A percentile compares a stretch with the other conserved stretches of the same genome.
Evolutionary conservation across 345 rosid species (phyloP).

Genomic region (Citrus cavaleriei): DNA sequence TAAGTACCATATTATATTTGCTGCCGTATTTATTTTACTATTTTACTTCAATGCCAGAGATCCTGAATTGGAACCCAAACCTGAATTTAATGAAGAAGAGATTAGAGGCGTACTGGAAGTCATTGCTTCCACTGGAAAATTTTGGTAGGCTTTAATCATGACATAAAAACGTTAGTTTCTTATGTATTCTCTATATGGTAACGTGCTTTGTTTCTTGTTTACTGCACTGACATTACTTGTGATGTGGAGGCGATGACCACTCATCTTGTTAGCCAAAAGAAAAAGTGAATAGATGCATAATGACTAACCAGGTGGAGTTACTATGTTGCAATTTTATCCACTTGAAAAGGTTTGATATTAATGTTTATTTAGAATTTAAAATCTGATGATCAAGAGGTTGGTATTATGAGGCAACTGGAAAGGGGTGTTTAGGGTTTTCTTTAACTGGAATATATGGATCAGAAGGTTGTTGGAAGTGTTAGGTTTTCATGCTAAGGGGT

Average conservation of each 20-base stretch:
- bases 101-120: slow-evolving; percentile 43
- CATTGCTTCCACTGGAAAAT: slow-evolving; percentile 73
- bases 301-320: too few species aligned
- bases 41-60: slow-evolving; percentile 22
- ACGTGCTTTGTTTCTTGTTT: neutral
- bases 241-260: neutral
- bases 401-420: neutral
- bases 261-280: neutral
- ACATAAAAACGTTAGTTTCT: neutral
- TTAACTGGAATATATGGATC: neutral
- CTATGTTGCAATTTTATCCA: too few species aligned
- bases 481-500: neutral
- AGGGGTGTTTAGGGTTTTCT: neutral
- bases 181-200: neutral
- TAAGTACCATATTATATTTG: neutral
- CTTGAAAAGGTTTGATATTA: neutral
- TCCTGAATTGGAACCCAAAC: slow-evolving; percentile 20
- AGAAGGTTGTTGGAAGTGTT: neutral
- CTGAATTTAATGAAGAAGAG: slow-evolving; percentile 43
- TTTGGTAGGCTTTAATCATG: slow-evolving; percentile 44
- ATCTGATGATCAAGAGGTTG: neutral
- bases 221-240: neutral
- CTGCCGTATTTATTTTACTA: neutral
- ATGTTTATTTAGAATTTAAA: neutral
- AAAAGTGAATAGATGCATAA: neutral